Evolutionary conservation across 371 early-diverging fungal species (phyloP), one percentile per base, ranked within the genome.

Genomic region (Syncephalastrum racemosum): DNA sequence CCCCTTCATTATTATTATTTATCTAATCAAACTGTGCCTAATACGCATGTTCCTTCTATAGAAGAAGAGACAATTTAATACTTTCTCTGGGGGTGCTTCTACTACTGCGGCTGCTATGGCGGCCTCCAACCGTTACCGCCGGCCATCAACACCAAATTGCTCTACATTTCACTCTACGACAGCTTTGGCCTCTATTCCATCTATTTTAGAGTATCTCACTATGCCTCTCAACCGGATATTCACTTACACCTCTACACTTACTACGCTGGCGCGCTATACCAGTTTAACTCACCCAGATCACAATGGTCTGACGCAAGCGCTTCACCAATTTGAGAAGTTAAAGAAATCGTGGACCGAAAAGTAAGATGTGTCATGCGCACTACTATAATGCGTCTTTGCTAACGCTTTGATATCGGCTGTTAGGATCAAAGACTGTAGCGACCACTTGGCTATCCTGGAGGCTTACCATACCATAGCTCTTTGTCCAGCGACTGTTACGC

Each of bases 401-500:
- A 41, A n/a, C 2, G 5, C 5, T 22, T 31, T 44, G 15, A 0
- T 41, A 39, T 12, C 8, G 10, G 23, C 23, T 46, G 18, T 41
- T 14, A 65, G 68, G 49, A 59, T 64, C 3, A 50, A 57, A 2
- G 64, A 66, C 23, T 59, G 66, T 18, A 47, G 44, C 25, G 31
- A 56, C 2, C 66, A 68, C 24, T 25, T 66, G 5, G 22, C 46
- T 15, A 69, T 66, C 0, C 22, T 64, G 1, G 68, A 72, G 52
- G 46, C 53, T 10, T 59, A 48, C 40, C 54, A 53, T 13, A 14
- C 59, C 0, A 60, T 72, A n/a, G 25, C 48, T 16, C 52, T 57
- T 4, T 68, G 62, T 14, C 68, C 67, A 14, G 52, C 65, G 15
- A 27, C 40, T 24, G 64, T 66, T 1, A 72, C 68, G n/a, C 36